Evolutionary conservation across 441 rosid species (phyloP).

Genomic region (Populus hybrid): DNA sequence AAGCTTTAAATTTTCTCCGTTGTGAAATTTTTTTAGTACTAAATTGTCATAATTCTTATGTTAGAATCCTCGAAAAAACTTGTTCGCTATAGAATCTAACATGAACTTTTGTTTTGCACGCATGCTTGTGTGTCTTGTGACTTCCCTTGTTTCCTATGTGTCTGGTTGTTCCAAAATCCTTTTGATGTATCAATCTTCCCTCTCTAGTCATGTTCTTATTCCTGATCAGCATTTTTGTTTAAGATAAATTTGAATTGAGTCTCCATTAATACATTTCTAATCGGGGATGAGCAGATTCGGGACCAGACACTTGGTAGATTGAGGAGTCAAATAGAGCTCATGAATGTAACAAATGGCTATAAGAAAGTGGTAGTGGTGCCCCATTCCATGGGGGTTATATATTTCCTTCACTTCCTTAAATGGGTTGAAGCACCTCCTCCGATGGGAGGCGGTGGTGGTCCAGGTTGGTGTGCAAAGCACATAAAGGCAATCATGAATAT

Average conservation of each 20-base stretch:
- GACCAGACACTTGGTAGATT: slow-evolving; percentile 64
- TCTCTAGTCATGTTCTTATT: neutral
- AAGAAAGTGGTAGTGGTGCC: slow-evolving; percentile 76
- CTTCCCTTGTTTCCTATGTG: neutral
- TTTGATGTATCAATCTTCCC: neutral
- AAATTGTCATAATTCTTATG: too few species aligned
- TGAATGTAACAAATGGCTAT: slow-evolving; percentile 48
- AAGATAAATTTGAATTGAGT: neutral
- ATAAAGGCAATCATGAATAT: slow-evolving; percentile 66
- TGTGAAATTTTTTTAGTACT: too few species aligned
- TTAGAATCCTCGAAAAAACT: too few species aligned
- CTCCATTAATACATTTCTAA: slow-evolving; percentile 16
- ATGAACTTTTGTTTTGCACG: too few species aligned
- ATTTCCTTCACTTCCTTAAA: slow-evolving; percentile 73
- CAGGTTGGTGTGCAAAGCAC: slow-evolving; percentile 62
- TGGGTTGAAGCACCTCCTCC: slow-evolving; percentile 69
- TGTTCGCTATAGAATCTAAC: too few species aligned
- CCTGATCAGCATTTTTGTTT: neutral
- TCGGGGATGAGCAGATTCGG: slow-evolving; percentile 41
- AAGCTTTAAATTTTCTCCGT: too few species aligned
- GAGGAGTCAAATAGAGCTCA: slow-evolving; percentile 70
- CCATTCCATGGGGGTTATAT: slow-evolving; percentile 70
- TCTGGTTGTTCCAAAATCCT: neutral
- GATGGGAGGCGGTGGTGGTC: slow-evolving; percentile 56
- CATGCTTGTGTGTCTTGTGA: neutral